Evolutionary conservation across 768 basidiomycete species (phyloP), one percentile per base, ranked within the genome.

Genomic region (Pisolithus tinctorius): DNA sequence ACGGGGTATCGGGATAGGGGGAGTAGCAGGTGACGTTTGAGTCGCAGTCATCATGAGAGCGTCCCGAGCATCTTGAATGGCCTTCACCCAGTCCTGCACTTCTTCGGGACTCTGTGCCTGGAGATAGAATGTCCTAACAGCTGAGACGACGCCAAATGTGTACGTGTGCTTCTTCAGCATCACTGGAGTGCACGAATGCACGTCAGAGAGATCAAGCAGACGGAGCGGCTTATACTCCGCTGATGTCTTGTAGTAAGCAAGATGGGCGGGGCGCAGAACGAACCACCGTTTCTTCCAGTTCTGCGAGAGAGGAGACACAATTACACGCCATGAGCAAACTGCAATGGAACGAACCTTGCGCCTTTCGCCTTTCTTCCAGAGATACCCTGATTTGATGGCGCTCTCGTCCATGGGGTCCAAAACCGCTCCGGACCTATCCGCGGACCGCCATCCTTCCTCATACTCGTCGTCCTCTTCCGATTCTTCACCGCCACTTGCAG

Each of bases 261-360:
- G 73, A 68, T 96, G 92, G 2, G 87, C 88, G 0, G 91, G 82
- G 16, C 95, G 82, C 52, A 99, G 72, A 2, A 99, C 96, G 60
- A 98, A 98, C 95, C 95, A 98, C 20, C 94, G 81, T 71, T 93
- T 94, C 78, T 98, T 97, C 96, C 96, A 99, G 1, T 88, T 93
- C 93, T 95, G 63, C n/a, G 40, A 38, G 25, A 26, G 14, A 48
- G 20, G 52, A 48, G 5, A 44, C 43, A 37, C 37, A 34, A 53
- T 2, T 13, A 30, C 20, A 47, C 31, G 17, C 34, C 26, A 27
- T 2, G 17, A 16, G n/a, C 17, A 17, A 23, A 2, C 17, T 6
- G 16, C 16, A 14, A 20, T 10, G 45, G n/a, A 29, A 68, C 78
- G 51, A 57, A 95, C 95, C 87, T 97, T 97, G 68, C 96, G 75